A percentile compares a stretch with the other conserved stretches of the same genome.
Evolutionary conservation across 73 alveolate species (phyloP).

Genomic region (Paramecium pentaurelia): DNA sequence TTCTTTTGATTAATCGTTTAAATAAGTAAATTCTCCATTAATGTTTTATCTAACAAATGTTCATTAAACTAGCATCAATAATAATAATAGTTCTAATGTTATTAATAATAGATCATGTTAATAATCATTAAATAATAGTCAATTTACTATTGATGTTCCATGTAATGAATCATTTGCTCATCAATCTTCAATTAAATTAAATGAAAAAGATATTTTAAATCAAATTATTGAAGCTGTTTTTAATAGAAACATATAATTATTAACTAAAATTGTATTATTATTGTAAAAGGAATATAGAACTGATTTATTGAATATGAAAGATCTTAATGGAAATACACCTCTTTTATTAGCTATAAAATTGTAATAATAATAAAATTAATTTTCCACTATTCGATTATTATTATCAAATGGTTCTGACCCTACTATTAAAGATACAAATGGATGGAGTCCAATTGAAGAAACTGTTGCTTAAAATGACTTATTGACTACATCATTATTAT

Average conservation of each 20-base stretch:
- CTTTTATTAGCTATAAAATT: constrained; percentile 76
- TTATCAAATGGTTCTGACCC: constrained; percentile 70
- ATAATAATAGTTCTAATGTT: background rate
- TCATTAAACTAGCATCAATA: background rate
- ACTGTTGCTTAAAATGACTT: constrained; percentile 72
- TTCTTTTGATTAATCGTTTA: background rate
- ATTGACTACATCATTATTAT: constrained; percentile 69
- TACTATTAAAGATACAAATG: constrained; percentile 69
- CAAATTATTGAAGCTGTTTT: background rate
- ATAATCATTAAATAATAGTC: background rate
- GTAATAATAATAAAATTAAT: constrained; percentile 60
- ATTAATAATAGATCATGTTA: background rate
- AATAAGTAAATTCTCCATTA: background rate
- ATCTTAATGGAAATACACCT: constrained; percentile 81
- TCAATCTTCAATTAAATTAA: background rate
- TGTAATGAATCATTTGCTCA: background rate
- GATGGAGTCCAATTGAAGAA: constrained; percentile 88
- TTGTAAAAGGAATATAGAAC: constrained; percentile 48
- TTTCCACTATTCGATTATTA: constrained; percentile 30
- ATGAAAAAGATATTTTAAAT: background rate
- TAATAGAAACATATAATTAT: background rate
- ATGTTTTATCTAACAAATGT: background rate
- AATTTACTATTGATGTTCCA: constrained; percentile 45
- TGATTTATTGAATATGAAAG: constrained; percentile 62
- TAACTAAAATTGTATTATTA: background rate